Evolutionary conservation across 2,329 filamentous ascomycete species (phyloP), one percentile per base, ranked within the genome.

Genomic region (Trichoderma sp.): DNA sequence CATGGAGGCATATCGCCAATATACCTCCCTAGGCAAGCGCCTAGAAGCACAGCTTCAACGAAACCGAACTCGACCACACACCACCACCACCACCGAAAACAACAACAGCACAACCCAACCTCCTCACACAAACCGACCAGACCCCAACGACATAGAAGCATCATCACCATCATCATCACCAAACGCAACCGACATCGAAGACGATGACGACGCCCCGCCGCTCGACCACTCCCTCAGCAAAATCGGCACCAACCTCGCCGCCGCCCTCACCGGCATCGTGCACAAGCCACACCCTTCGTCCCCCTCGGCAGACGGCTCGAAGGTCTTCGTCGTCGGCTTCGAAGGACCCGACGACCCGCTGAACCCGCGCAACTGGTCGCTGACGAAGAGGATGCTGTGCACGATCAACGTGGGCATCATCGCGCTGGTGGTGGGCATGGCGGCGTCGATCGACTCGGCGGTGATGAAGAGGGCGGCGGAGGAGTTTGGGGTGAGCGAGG

Each of bases 341-440:
- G 59, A 62, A 26, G 59, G 59, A 0, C 59, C 59, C 2, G 19
- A 62, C 34, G 59, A 62, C 14, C 48, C 59, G 1, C 19, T 62
- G 7, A 62, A 47, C n/a, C 59, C 59, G 6, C 50, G 41, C 0
- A 62, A 62, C 14, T 62, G 59, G 59, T 54, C 59, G 3, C 21
- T 54, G 3, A 55, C 41, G 12, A 62, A 54, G 17, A 26, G 48
- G 7, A 34, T 54, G 7, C 45, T 54, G 28, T 62, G 24, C 10
- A 62, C 59, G 7, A 5, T 62, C 1, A 62, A 62, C 19, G 39
- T 62, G 3, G 59, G 59, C 14, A 54, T 62, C 2, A 62, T 62
- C 39, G 59, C 50, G 7, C 59, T 62, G 21, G 59, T 62, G 6
- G 59, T 62, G 41, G 59, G 59, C 9, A 39, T 62, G 59, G 59